Base-by-base conservation (phyloP, 371 early-diverging fungal genomes). In the Quaeritorhiza haematococci region DNA sequence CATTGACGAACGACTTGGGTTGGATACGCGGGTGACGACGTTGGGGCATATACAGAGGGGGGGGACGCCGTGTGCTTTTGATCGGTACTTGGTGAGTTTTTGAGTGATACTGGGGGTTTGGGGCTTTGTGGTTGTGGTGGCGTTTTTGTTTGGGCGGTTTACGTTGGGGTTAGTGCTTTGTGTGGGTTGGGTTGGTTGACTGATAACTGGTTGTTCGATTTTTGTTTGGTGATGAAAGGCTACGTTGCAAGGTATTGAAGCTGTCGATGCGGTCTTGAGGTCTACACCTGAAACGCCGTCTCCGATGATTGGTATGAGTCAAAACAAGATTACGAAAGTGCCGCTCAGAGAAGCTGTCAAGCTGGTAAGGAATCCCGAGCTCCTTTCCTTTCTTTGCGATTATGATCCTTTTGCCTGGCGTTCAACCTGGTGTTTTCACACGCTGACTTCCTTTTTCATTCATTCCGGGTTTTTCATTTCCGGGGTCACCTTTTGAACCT, bases 41-140 rank as follows among this genome's bases (percentile, higher is more conserved):
- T 74, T 99, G 33, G 99, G 99, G 15, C 99, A 99, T 66, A 90
- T 98, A 15, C 99, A 99, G 77, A 86, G 99, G 51, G 99, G 99
- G 59, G 99, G 99, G 17, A 79, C 87, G 1, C 98, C 99, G 21
- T 87, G 90, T 58, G 90, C 91, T 26, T 90, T 80, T 68, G 99
- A 99, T 73, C 87, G 99, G 58, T 89, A 92, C 62, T 71, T 96
- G 62, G 90, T 66, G 50, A 47, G 49, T 43, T n/a, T n/a, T n/a
- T n/a, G n/a, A n/a, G n/a, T n/a, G n/a, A n/a, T n/a, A n/a, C n/a
- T n/a, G n/a, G n/a, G n/a, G n/a, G n/a, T n/a, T n/a, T n/a, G n/a
- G n/a, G n/a, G n/a, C n/a, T n/a, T n/a, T n/a, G n/a, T n/a, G n/a
- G n/a, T n/a, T n/a, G n/a, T n/a, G n/a, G n/a, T n/a, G n/a, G n/a